A percentile compares a stretch with the other conserved stretches of the same genome.
phyloP scores from a whole-genome alignment of 805 yeast species.

The Komagataella phaffii region DNA sequence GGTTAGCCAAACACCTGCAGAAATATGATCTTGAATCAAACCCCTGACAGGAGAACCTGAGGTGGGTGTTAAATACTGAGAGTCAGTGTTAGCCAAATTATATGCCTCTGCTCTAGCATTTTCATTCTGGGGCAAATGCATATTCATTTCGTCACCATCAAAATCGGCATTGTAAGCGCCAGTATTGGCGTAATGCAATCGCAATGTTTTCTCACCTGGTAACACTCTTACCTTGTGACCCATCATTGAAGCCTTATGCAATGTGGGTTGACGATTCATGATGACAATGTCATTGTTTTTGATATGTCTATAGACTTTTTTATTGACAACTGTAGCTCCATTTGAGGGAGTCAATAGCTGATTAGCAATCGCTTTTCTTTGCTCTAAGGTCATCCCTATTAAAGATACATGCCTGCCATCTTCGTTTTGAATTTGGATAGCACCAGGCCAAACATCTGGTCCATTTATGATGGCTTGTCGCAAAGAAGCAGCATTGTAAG shows the following conservation, averaged over 20 bases:
- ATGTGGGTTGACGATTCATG: constrained; percentile 98
- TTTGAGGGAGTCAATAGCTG: constrained; percentile 80
- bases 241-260: constrained; percentile 99
- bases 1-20: constrained; percentile 98
- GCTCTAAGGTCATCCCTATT: constrained; percentile 83
- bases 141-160: constrained; percentile 99
- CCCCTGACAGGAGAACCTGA: constrained; percentile 98
- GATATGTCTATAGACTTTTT: constrained; percentile 91
- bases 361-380: constrained; percentile 88
- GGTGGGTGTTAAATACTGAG: constrained; percentile 95
- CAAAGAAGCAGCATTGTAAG: constrained; percentile 79
- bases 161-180: constrained; percentile 99
- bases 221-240: constrained; percentile 95
- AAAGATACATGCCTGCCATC: constrained; percentile 78
- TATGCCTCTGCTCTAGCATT: constrained; percentile 94
- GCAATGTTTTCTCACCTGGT: constrained; percentile 93
- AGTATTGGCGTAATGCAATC: constrained; percentile 96
- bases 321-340: constrained; percentile 56
- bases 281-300: constrained; percentile 89
- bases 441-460: constrained; percentile 98
- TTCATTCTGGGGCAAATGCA: constrained; percentile 98
- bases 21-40: constrained; percentile 95
- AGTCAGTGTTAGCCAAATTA: constrained; percentile 90
- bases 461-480: constrained; percentile 95
- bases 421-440: constrained; percentile 89